Conservation (phyloP, 192 early-diverging fungal genomes). For the Backusella macrospora region DNA sequence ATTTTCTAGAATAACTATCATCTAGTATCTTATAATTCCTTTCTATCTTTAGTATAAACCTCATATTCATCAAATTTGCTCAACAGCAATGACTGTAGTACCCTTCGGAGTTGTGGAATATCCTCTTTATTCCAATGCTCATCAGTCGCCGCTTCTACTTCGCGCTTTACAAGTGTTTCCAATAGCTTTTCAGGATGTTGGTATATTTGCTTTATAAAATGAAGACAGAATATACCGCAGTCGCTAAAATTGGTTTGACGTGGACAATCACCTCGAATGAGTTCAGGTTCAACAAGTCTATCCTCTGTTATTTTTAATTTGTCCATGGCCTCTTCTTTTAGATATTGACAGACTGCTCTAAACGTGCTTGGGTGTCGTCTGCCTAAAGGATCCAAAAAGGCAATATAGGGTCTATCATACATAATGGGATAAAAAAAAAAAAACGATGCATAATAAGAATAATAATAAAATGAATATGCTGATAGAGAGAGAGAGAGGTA, state of each 20-base stretch:
- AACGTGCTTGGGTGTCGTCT: background rate
- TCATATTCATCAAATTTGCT: background rate
- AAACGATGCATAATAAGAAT: too few species aligned
- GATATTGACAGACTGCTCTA: background rate
- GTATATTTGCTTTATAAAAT: background rate
- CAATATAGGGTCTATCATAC: conserved; percentile 6
- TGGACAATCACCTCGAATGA: background rate
- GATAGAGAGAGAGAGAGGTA: too few species aligned
- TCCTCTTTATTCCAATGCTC: conserved; percentile 3
- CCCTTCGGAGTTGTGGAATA: background rate
- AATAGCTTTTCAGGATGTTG: background rate
- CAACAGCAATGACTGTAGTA: background rate
- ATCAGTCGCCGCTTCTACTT: background rate
- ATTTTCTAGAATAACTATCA: too few species aligned
- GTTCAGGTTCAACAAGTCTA: background rate
- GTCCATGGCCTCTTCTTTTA: conserved; percentile 5
- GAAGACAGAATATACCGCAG: background rate
- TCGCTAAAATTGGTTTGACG: conserved; percentile 10
- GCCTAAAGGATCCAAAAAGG: conserved; percentile 6
- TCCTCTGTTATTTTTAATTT: background rate
- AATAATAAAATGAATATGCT: background rate
- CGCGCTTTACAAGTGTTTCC: background rate
- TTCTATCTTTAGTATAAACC: background rate
- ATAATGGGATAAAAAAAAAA: background rate
- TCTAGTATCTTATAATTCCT: too few species aligned